Evolutionary conservation across 176 grass and related monocot genomes (phyloP), one percentile per base, ranked within the genome.

Genomic region (Pharus latifolius): DNA sequence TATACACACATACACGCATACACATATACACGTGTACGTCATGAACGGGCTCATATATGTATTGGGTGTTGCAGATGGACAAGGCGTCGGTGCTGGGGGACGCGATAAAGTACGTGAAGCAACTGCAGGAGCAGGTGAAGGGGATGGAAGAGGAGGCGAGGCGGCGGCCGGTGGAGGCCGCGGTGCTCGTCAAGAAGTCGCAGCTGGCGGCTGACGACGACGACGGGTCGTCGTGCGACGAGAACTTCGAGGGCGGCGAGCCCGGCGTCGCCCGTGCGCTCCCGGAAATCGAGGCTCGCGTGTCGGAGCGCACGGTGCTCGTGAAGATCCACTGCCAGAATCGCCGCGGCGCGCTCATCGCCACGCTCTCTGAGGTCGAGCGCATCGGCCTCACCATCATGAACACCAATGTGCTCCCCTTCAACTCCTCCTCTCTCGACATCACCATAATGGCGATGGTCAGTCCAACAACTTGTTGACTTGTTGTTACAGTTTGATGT

Each of bases 71-170:
- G 60, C 56, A 96, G 96, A 95, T 99, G 96, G 96, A 99, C 83
- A 99, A 99, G 82, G 96, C 96, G 42, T 95, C 96, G 0, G 96
- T 99, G 65, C 84, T 99, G n/a, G 84, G 96, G 46, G 96, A 99
- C 76, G 96, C 90, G n/a, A 91, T 99, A 57, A 94, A 99, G 65
- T 95, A 99, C 77, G 82, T 99, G 46, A 94, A 88, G 64, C 72
- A 83, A 60, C 90, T 99, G 55, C 87, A 99, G 72, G 90, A 99
- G 15, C 86, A 91, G 83, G 79, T 99, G 49, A 70, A 74, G 44
- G 62, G 74, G 31, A 80, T 99, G 23, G 90, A 99, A 65, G 82
- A 82, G 0, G 90, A 77, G 54, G 77, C 79, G 6, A 52, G 68
- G 56, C 84, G 91, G 65, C 72, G 82, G 57, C 91, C 79, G 0